A percentile compares a stretch with the other conserved stretches of the same genome.
These are phyloP conservation scores for Trichosporon asahii DNA, from an alignment of 1,284 basidiomycete genomes.

Conservation along the genomic window DNA sequence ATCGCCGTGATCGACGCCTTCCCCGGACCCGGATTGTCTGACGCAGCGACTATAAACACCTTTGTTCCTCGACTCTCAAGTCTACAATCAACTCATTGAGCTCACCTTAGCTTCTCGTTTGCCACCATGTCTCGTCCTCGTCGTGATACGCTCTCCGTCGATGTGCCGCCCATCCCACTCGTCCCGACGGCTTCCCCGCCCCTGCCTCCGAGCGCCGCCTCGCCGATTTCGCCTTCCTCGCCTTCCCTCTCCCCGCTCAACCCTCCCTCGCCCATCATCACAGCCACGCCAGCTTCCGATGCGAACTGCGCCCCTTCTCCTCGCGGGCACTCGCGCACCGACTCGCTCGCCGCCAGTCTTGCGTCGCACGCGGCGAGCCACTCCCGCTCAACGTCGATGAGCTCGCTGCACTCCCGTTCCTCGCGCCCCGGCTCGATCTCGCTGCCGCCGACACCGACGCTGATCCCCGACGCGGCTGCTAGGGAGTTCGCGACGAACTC, in stretches of 20 bases:
- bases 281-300: neutral
- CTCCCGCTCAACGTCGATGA: neutral
- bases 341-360: slow-evolving; percentile 7
- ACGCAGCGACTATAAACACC: neutral
- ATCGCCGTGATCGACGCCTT: neutral
- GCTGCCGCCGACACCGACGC: slow-evolving; percentile 28
- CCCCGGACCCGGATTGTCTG: neutral
- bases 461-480: slow-evolving; percentile 15
- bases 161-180: neutral
- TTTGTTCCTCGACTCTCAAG: neutral
- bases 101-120: neutral
- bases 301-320: neutral
- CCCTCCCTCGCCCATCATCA: slow-evolving; percentile 1
- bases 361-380: neutral
- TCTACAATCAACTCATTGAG: neutral
- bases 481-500: slow-evolving; percentile 59
- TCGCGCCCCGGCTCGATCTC: slow-evolving; percentile 5
- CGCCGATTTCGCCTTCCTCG: neutral
- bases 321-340: neutral
- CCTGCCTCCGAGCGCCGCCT: neutral
- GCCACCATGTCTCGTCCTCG: slow-evolving; percentile 2
- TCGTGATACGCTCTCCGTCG: neutral
- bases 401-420: neutral
- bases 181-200: neutral
- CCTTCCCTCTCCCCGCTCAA: neutral